phyloP scores from a whole-genome alignment of 805 yeast species.

The Candida coleopterorum region DNA sequence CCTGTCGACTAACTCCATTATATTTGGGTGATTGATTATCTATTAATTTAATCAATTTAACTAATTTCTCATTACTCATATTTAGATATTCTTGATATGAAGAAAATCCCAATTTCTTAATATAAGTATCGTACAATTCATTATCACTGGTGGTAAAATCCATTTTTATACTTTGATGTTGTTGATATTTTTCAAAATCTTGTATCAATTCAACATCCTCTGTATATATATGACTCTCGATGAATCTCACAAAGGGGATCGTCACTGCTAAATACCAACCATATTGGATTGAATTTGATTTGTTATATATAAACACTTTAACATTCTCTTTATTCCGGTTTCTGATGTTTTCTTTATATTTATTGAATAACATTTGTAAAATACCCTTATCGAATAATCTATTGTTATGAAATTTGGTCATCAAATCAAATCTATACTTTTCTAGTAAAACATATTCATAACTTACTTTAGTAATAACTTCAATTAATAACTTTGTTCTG shows the following conservation, averaged over 20 bases:
- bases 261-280: constrained; percentile 35
- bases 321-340: constrained; percentile 16
- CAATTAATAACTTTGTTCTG: constrained; percentile 20
- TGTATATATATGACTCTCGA: constrained; percentile 27
- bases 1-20: constrained; percentile 8
- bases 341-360: constrained; percentile 14
- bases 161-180: constrained; percentile 9
- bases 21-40: constrained; percentile 18
- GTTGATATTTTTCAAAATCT: constrained; percentile 15
- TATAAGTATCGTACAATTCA: constrained; percentile 17
- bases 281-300: constrained; percentile 28
- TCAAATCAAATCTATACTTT: constrained; percentile 33
- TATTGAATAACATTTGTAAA: constrained; percentile 19
- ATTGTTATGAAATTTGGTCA: constrained; percentile 29
- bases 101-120: constrained; percentile 22
- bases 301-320: constrained; percentile 31
- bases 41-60: constrained; percentile 15
- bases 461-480: constrained; percentile 28
- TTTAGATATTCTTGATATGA: constrained; percentile 27
- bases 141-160: constrained; percentile 21
- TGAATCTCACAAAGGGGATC: constrained; percentile 31
- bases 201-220: constrained; percentile 19
- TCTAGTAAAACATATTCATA: constrained; percentile 37
- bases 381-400: constrained; percentile 25
- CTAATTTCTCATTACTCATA: constrained; percentile 15